Conservation (phyloP, 2,329 filamentous ascomycete species). For the Hymenoscyphus occultus region DNA sequence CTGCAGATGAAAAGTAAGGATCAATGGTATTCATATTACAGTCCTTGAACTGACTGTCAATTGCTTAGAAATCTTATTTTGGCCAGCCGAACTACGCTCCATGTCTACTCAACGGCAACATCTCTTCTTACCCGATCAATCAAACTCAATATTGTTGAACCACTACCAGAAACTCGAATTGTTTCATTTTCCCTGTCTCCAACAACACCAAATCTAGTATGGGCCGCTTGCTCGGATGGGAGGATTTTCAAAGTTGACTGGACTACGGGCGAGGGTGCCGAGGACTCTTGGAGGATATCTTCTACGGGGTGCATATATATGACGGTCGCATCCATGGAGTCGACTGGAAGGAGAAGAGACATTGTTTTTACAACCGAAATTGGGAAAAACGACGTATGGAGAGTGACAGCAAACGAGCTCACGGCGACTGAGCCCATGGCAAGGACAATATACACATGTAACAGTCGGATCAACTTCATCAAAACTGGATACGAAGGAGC, state of each 20-base stretch:
- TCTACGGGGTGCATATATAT: slow-evolving; percentile 37
- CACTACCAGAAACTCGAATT: slow-evolving; percentile 32
- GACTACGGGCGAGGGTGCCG: slow-evolving; percentile 46
- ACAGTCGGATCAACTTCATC: slow-evolving; percentile 45
- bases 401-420: slow-evolving; percentile 37
- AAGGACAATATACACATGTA: slow-evolving; percentile 42
- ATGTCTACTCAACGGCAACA: slow-evolving; percentile 76
- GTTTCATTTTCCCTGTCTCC: slow-evolving; percentile 43
- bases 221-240: slow-evolving; percentile 59
- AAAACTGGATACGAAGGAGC: slow-evolving; percentile 52
- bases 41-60: slow-evolving; percentile 20
- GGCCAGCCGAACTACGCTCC: slow-evolving; percentile 69
- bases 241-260: slow-evolving; percentile 57
- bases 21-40: not conserved
- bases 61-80: slow-evolving; percentile 63
- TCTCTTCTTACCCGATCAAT: slow-evolving; percentile 78
- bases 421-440: slow-evolving; percentile 33
- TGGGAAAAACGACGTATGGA: slow-evolving; percentile 33
- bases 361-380: slow-evolving; percentile 37
- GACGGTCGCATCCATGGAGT: slow-evolving; percentile 38
- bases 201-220: slow-evolving; percentile 47
- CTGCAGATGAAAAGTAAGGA: slow-evolving; percentile 57
- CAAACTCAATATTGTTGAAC: slow-evolving; percentile 38
- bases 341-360: slow-evolving; percentile 34
- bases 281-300: slow-evolving; percentile 41